These are phyloP conservation scores for Monosiga brevicollis DNA, from an alignment of 78 protist genomes.

Conservation along the genomic window DNA sequence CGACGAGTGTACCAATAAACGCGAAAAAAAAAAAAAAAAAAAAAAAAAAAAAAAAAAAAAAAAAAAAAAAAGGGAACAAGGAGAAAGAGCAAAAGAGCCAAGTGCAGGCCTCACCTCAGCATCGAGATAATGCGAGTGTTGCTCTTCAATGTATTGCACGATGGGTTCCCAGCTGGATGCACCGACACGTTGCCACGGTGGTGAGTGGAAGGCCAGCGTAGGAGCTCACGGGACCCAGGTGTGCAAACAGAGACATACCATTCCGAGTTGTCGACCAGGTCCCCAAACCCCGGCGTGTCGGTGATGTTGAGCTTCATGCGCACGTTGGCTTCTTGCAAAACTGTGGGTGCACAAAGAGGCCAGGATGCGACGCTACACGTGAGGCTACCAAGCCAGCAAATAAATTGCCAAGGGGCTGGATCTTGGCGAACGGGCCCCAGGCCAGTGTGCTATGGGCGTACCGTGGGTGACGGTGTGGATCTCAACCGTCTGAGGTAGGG, in stretches of 20 bases:
- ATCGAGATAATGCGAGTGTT: not conserved
- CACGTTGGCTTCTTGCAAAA: not conserved
- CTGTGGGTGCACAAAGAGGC: too few relatives aligned
- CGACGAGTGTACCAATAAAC: not conserved
- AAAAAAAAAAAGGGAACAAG: not conserved
- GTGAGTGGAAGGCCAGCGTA: not conserved
- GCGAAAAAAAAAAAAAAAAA: not conserved
- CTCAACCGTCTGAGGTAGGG: not conserved
- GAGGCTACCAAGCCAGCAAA: too few relatives aligned
- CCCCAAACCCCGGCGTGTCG: conserved; percentile 19
- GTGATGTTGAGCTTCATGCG: not conserved
- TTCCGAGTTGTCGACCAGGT: not conserved
- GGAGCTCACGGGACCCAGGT: not conserved
- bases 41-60: too few relatives aligned
- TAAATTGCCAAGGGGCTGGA: too few relatives aligned
- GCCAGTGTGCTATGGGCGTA: too few relatives aligned
- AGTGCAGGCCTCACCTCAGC: not conserved
- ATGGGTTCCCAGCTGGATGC: not conserved
- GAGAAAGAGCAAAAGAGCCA: not conserved
- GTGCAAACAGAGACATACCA: not conserved
- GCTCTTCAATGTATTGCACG: not conserved
- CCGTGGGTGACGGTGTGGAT: not conserved
- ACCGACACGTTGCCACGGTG: not conserved
- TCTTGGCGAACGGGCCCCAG: too few relatives aligned
- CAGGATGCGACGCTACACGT: too few relatives aligned